Evolutionary conservation across 805 yeast genomes (phyloP).

Genomic region (Spencermartinsiella europaea): DNA sequence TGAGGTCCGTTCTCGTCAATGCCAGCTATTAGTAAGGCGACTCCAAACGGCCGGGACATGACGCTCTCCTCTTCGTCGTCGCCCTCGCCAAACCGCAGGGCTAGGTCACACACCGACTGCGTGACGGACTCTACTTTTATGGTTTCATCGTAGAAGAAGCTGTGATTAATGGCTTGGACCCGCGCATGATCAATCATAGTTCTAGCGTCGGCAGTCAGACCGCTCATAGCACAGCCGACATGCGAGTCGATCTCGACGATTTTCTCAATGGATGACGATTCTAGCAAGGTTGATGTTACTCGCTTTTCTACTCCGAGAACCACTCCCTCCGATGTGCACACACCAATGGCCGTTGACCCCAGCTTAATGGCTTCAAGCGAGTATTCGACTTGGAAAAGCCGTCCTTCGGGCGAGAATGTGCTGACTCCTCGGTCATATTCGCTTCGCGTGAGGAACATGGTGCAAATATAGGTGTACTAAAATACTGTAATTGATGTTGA

Average conservation of each 20-base stretch:
- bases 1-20: conserved; percentile 95
- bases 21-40: conserved; percentile 93
- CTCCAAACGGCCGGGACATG: conserved; percentile 99
- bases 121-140: conserved; percentile 90
- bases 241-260: conserved; percentile 91
- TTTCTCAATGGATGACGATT: conserved; percentile 90
- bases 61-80: conserved; percentile 91
- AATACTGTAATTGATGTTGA: no score
- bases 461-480: no score
- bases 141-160: conserved; percentile 84
- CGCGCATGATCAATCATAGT: conserved; percentile 98
- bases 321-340: conserved; percentile 92
- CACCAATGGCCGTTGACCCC: conserved; percentile 98
- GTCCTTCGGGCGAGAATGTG: conserved; percentile 98
- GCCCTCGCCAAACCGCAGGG: conserved; percentile 95
- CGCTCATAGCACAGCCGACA: conserved; percentile 98
- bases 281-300: conserved; percentile 87
- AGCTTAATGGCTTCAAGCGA: conserved; percentile 94
- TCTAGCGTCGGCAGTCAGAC: conserved; percentile 97
- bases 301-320: conserved; percentile 95
- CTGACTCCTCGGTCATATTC: conserved; percentile 99
- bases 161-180: conserved; percentile 75
- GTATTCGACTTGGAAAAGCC: conserved; percentile 96
- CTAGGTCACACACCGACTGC: conserved; percentile 95
- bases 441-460: conserved; percentile 97